phyloP scores from a whole-genome alignment of 495 filamentous ascomycete genomes.

The Choiromyces venosus region DNA sequence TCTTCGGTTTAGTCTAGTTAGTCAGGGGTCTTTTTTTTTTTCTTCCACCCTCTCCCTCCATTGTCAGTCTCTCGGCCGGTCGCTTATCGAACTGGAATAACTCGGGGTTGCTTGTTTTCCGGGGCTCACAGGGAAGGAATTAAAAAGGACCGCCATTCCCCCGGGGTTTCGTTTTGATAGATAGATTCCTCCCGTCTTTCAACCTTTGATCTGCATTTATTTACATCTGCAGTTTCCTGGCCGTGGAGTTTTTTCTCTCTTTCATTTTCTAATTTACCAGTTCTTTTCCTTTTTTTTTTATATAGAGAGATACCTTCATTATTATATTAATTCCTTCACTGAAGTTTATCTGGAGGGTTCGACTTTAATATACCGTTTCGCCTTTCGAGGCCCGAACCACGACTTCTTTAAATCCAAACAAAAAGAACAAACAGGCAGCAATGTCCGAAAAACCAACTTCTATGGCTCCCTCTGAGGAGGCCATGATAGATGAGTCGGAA shows the following conservation, averaged over 20 bases:
- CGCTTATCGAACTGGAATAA: background rate
- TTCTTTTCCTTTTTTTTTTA: background rate
- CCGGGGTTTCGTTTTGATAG: background rate
- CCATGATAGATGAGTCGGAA: conserved; percentile 44
- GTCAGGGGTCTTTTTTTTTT: background rate
- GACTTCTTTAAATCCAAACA: background rate
- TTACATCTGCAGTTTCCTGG: background rate
- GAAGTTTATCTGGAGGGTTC: background rate
- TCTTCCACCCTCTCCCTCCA: too few species aligned
- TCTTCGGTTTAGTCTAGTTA: background rate
- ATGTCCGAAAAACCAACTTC: background rate
- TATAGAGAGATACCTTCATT: background rate
- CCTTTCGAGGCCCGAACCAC: background rate
- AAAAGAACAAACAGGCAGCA: background rate
- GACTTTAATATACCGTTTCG: background rate
- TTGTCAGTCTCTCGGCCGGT: background rate
- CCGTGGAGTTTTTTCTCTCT: background rate
- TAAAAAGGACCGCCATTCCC: background rate
- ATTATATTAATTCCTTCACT: background rate
- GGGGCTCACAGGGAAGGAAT: background rate
- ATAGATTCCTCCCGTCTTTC: background rate
- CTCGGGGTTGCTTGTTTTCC: background rate
- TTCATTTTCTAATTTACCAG: background rate
- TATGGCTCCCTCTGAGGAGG: conserved; percentile 44
- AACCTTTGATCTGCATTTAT: background rate